Base-by-base conservation (phyloP, 2,329 filamentous ascomycete genomes). In the Aspergillus brasiliensis region DNA sequence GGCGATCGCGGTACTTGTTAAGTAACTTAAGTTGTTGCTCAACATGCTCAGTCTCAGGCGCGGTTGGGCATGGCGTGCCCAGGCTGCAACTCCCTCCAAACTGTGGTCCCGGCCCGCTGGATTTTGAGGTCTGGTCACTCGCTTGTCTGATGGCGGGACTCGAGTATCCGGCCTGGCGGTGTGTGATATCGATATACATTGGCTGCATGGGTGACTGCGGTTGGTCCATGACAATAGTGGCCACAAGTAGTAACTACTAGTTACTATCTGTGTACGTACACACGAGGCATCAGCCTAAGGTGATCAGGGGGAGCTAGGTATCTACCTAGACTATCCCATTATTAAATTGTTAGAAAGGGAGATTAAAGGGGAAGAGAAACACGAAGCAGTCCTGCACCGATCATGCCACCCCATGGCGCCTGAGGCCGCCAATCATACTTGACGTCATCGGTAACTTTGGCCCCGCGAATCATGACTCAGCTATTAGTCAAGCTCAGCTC, bases 111-210 rank as follows among this genome's bases (percentile, higher is more conserved):
- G 48, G 52, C 21, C 52, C 52, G 52, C 23, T 37, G 52, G 17
- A 55, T 17, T 34, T 55, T 55, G 21, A 19, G 52, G 52, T 55
- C 52, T 56, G 49, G 27, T 57, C 57, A 60, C 52, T 8, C 25
- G n/a, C 44, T 58, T 51, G 51, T 47, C 55, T 61, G 60, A 62
- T 62, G 60, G 57, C 59, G 51, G 59, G 49, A 61, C 23, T 31
- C 21, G 46, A 27, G 17, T 38, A 46, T 56, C 59, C 59, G 59
- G 54, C n/a, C 51, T 27, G 21, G 51, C 46, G 46, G 27, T 49
- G 34, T 40, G 34, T n/a, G 21, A 10, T 53, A 4, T 37, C n/a
- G 25, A 21, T 10, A 8, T 17, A 31, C 27, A n/a, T 21, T 51
- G 19, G 19, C 13, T 13, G 23, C 13, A 8, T 49, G 27, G 7